These are phyloP conservation scores for Salix exigua DNA, from an alignment of 345 rosid species.

Conservation along the genomic window DNA sequence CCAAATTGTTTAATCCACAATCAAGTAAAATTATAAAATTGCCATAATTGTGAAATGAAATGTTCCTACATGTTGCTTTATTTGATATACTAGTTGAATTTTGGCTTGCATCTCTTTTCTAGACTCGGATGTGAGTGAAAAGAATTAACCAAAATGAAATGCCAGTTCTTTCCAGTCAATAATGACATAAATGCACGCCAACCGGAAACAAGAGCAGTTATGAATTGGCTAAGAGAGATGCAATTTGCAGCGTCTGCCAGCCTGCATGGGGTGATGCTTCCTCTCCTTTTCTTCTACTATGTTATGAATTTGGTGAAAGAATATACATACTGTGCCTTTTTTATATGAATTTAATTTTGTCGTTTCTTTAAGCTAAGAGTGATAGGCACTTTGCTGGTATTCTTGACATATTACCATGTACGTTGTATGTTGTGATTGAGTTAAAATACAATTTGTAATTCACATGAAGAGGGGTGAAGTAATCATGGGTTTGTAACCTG, in stretches of 20 bases:
- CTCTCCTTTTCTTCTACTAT: neutral
- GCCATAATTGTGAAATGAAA: neutral
- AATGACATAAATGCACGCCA: conserved; percentile 56
- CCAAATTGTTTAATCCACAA: neutral
- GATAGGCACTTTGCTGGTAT: neutral
- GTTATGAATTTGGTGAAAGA: conserved; percentile 4
- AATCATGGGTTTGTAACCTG: neutral
- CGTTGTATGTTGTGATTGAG: neutral
- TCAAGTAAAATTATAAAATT: neutral
- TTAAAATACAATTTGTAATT: neutral
- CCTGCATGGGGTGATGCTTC: conserved; percentile 77
- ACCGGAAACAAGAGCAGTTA: conserved; percentile 87
- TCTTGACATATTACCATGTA: neutral
- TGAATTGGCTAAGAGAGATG: conserved; percentile 73
- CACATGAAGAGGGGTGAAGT: neutral
- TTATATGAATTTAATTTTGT: neutral
- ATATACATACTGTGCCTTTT: neutral
- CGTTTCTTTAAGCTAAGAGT: neutral
- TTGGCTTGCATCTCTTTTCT: neutral
- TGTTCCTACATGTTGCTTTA: neutral
- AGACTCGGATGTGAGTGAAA: neutral
- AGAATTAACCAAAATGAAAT: conserved; percentile 15
- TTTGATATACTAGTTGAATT: neutral
- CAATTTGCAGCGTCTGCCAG: conserved; percentile 84
- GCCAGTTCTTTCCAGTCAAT: conserved; percentile 72